Evolutionary conservation across 305 asterid species (phyloP), one percentile per base, ranked within the genome.

Genomic region (Fraxinus platypoda): DNA sequence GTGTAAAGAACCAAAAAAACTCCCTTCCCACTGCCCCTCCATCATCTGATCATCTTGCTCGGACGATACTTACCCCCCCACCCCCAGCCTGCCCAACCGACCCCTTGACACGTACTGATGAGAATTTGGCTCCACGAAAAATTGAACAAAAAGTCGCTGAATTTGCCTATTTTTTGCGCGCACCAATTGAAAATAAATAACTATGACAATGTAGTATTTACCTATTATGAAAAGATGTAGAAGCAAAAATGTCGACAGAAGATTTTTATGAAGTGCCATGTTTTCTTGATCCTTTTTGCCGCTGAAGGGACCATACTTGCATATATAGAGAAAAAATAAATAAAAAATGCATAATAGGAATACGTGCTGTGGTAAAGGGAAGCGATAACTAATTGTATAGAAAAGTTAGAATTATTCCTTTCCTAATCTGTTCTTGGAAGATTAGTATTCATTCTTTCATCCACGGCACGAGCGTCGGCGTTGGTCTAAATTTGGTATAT

Each of bases 351-450:
- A 37, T 82, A 81, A 13, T 62, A 70, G 74, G 88, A 84, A 83
- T 86, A 88, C 85, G 86, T 81, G 83, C 49, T 75, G 9, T 54
- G 84, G 64, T 46, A 81, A 46, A 33, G 12, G 31, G 80, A 81
- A 85, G 70, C 75, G 1, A 35, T 35, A 35, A 74, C 17, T 74
- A 59, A 43, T 73, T 43, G 41, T 26, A 37, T 31, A 34, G 13
- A 76, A 26, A 70, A 82, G 70, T 37, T 54, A 66, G 88, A 82
- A 81, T 75, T 21, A 89, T 87, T 82, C 90, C 75, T 91, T 88
- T 38, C 89, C 88, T 79, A 35, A 54, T 30, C 49, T 35, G 80
- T 85, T 57, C 37, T 37, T 35, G 37, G 72, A 90, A 87, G 90
- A 30, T 85, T 84, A 82, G 79, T 11, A 84, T 46, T 78, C 81